Percentiles rank a stretch among this genome's conserved stretches.
These are phyloP conservation scores for Excoecaria agallocha DNA, from an alignment of 345 rosid species.

Conservation along the genomic window DNA sequence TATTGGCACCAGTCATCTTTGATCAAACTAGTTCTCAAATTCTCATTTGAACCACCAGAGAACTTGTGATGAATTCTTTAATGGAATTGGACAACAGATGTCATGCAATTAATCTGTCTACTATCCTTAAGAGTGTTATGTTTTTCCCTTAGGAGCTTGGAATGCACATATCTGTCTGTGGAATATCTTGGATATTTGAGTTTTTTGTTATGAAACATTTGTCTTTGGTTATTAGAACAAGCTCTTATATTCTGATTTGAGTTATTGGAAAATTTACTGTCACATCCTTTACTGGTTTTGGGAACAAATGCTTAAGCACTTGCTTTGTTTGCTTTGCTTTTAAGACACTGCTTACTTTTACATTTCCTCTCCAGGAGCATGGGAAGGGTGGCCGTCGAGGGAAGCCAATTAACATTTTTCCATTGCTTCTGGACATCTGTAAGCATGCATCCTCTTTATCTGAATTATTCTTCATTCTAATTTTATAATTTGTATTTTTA, in stretches of 20 bases:
- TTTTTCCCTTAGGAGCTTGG: no score
- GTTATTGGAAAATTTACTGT: no score
- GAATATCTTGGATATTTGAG: no score
- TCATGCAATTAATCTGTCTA: neutral
- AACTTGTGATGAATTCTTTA: neutral
- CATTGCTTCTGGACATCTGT: constrained; percentile 98
- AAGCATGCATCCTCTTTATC: constrained; percentile 34
- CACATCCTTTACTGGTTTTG: no score
- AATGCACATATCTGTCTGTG: no score
- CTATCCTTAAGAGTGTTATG: no score
- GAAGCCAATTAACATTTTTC: constrained; percentile 81
- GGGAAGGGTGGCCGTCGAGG: constrained; percentile 73
- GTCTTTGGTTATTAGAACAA: no score
- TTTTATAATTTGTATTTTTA: neutral
- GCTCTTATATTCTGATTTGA: no score
- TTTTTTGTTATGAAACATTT: no score
- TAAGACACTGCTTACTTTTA: constrained; percentile 6
- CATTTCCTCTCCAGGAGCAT: constrained; percentile 43
- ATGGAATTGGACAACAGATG: neutral
- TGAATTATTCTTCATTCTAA: neutral
- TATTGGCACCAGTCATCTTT: neutral
- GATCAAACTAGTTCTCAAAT: constrained; percentile 1
- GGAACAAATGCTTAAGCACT: no score
- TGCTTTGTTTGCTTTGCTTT: neutral
- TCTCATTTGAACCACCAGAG: no score